phyloP scores from a whole-genome alignment of 768 basidiomycete species.

The Gelatoporia subvermispora region DNA sequence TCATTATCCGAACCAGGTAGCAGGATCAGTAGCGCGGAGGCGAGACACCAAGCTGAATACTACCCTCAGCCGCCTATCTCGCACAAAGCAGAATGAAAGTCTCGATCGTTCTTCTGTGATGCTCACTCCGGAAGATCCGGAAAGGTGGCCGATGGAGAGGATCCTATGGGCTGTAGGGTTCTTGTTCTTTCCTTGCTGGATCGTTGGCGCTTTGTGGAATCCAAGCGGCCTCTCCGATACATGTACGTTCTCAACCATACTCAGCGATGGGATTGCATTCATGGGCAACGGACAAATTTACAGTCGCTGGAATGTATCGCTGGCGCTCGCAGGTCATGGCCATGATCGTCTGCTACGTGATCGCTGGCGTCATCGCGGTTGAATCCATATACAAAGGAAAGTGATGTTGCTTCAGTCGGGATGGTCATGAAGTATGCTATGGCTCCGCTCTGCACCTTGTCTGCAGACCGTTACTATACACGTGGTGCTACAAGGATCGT shows the following conservation, averaged over 20 bases:
- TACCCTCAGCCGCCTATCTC: too few species aligned
- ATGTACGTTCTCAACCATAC: constrained; percentile 7
- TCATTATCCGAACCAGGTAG: too few species aligned
- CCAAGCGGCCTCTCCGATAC: constrained; percentile 9
- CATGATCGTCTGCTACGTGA: constrained; percentile 12
- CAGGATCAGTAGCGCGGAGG: too few species aligned
- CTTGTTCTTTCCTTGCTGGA: constrained; percentile 15
- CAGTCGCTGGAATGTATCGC: constrained; percentile 16
- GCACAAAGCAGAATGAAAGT: too few species aligned
- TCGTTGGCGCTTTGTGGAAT: constrained; percentile 11
- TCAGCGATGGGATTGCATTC: neutral
- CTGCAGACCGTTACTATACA: constrained; percentile 2
- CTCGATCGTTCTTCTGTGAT: too few species aligned
- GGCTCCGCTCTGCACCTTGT: neutral
- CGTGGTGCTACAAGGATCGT: neutral
- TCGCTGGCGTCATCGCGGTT: constrained; percentile 11
- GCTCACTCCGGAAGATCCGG: constrained; percentile 3
- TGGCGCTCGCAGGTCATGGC: constrained; percentile 14
- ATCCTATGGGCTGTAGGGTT: constrained; percentile 12
- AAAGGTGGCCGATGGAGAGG: constrained; percentile 13
- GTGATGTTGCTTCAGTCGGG: neutral
- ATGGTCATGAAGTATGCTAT: too few species aligned
- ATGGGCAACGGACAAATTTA: neutral
- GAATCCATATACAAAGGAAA: constrained; percentile 12
- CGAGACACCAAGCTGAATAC: too few species aligned